Conservation (phyloP, 768 basidiomycete species). For the Coprinopsis strossmayeri region DNA sequence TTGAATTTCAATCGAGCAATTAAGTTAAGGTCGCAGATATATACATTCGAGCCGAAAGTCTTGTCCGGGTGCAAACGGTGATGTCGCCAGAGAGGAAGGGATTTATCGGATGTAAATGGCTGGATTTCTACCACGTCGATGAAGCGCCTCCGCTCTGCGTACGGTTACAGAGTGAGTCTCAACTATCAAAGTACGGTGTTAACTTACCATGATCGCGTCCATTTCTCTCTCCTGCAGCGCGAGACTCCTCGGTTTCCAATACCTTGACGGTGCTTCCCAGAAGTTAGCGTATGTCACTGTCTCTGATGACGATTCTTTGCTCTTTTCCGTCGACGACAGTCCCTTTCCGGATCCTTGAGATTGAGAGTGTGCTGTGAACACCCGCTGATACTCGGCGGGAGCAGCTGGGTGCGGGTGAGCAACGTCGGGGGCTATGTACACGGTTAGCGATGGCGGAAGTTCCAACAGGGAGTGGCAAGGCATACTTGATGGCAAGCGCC, state of each 20-base stretch:
- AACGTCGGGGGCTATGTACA: constrained; percentile 27
- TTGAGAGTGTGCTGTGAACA: constrained; percentile 38
- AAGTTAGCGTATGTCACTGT: constrained; percentile 31
- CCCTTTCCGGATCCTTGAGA: constrained; percentile 31
- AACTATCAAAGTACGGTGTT: background rate
- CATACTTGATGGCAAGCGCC: constrained; percentile 40
- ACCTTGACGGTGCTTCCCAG: constrained; percentile 62
- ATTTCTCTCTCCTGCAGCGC: constrained; percentile 54
- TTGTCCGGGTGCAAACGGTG: no score
- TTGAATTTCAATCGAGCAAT: background rate
- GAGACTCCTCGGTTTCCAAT: constrained; percentile 46
- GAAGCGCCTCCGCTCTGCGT: constrained; percentile 67
- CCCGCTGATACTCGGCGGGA: constrained; percentile 50
- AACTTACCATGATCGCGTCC: constrained; percentile 56
- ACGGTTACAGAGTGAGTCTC: background rate
- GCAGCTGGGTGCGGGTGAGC: constrained; percentile 61
- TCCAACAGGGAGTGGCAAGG: background rate
- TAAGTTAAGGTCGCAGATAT: no score
- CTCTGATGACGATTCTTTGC: constrained; percentile 4
- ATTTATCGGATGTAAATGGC: no score
- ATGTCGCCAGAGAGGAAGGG: no score
- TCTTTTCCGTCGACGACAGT: no score
- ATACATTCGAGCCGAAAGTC: no score
- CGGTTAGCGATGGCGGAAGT: constrained; percentile 1
- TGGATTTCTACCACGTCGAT: constrained; percentile 16